Conservation (phyloP, 2,329 filamentous ascomycete species). For the Xylariales sp. region DNA sequence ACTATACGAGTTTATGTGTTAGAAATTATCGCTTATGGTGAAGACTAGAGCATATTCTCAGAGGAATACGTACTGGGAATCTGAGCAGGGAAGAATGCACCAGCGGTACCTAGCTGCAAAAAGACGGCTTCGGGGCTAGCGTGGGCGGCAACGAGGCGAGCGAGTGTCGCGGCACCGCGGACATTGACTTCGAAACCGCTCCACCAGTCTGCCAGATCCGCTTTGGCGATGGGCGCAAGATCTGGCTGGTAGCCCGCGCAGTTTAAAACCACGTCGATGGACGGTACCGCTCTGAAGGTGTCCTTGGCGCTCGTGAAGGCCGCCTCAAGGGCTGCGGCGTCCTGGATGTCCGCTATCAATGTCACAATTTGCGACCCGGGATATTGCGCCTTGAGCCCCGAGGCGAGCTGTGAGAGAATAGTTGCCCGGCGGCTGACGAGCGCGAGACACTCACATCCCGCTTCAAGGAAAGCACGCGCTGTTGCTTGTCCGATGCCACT, state of each 20-base stretch:
- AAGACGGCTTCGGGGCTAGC: constrained; percentile 30
- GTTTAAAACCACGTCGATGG: constrained; percentile 38
- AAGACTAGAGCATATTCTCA: not conserved
- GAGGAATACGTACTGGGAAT: constrained; percentile 45
- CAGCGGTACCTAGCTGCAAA: constrained; percentile 38
- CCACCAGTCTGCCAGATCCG: constrained; percentile 35
- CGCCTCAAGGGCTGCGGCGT: constrained; percentile 23
- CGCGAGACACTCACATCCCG: constrained; percentile 31
- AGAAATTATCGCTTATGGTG: not conserved
- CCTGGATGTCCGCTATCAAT: constrained; percentile 27
- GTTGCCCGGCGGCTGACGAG: constrained; percentile 30
- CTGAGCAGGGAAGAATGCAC: constrained; percentile 47
- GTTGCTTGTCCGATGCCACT: constrained; percentile 37
- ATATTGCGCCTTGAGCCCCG: constrained; percentile 20
- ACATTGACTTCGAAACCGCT: constrained; percentile 41
- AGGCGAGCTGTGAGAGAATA: constrained; percentile 22
- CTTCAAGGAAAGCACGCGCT: constrained; percentile 37
- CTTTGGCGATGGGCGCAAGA: constrained; percentile 27
- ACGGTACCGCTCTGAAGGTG: constrained; percentile 5
- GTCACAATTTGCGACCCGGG: constrained; percentile 18
- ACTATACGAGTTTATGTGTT: constrained; percentile 30
- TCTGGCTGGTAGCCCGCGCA: constrained; percentile 26
- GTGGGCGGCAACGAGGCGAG: constrained; percentile 26
- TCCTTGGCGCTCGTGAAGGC: constrained; percentile 25
- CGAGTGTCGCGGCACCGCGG: constrained; percentile 34